Base-by-base conservation (phyloP, 306 rosid genomes). In the Dalbergia oliveri region DNA sequence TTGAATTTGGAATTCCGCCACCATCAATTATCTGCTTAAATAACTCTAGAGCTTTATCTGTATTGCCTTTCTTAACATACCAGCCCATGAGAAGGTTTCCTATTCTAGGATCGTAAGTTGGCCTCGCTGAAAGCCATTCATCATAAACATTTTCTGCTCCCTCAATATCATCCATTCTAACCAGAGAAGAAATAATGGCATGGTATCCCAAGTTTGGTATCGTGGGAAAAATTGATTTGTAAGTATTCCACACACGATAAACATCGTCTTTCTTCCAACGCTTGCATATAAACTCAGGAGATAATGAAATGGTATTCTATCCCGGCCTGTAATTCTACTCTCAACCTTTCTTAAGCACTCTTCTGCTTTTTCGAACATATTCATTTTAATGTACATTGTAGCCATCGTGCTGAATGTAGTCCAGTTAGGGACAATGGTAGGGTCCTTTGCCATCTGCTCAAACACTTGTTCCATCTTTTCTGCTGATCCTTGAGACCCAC, bases 361-460 rank as follows among this genome's bases (percentile, higher is more conserved):
- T 76, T 91, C 97, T 18, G 98, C 98, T 60, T 93, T 93, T 69
- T 88, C 93, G 9, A 79, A 63, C 70, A 70, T 60, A 76, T 90
- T 90, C 98, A 89, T 89, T 91, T 88, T 96, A 71, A 91, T 85
- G 80, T 96, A 96, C 97, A 93, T 86, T 43, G 99, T 85, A 60
- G 99, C 96, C 94, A 96, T 85, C 21, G 93, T 93, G 87, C 98
- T 96, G 84, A 89, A 96, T 44, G 99, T 93, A 70, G 91, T 91
- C 98, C 99, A 93, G 82, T 96, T 96, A 53, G 99, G 92, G 81
- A 88, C 75, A 78, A 96, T 79, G 75, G 88, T 72, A 68, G 62
- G 86, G 81, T 96, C 97, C 80, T 44, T 72, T 69, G 82, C 79
- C 99, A 96, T 90, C 80, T 88, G 88, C 80, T 93, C 97, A 88